A percentile compares a stretch with the other conserved stretches of the same genome.
Evolutionary conservation across 495 filamentous ascomycete genomes (phyloP).

Genomic region (Aspergillus carlsbadensis): DNA sequence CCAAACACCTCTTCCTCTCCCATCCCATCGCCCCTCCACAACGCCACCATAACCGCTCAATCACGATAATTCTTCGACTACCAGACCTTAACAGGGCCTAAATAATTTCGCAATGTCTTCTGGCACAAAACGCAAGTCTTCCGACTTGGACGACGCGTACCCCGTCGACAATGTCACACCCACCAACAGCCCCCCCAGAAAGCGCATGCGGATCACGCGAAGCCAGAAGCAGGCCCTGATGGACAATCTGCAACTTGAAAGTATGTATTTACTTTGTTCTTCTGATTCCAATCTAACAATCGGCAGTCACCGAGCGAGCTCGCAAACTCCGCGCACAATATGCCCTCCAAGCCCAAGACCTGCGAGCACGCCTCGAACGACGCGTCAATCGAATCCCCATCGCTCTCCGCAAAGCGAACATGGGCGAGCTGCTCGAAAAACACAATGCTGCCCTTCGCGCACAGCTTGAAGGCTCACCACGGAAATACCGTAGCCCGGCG

Average conservation of each 20-base stretch:
- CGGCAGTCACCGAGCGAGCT: constrained; percentile 82
- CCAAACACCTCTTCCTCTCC: background rate
- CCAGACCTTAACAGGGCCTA: too few relatives aligned
- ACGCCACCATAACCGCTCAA: constrained; percentile 13
- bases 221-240: constrained; percentile 85
- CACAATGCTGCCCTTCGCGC: constrained; percentile 37
- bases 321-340: constrained; percentile 90
- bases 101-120: constrained; percentile 49
- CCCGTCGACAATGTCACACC: constrained; percentile 42
- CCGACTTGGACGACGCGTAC: constrained; percentile 34
- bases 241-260: constrained; percentile 90
- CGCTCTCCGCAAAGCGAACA: constrained; percentile 73
- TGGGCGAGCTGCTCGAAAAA: constrained; percentile 75
- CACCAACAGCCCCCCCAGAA: constrained; percentile 59
- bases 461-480: constrained; percentile 28
- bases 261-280: constrained; percentile 48
- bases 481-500: constrained; percentile 29
- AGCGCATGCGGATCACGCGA: constrained; percentile 64
- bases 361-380: constrained; percentile 85
- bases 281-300: constrained; percentile 11
- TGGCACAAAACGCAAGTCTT: constrained; percentile 60
- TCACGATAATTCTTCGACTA: constrained; percentile 15
- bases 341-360: constrained; percentile 77
- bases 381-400: constrained; percentile 91
- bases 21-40: constrained; percentile 4